Evolutionary conservation across 2,329 filamentous ascomycete species (phyloP).

Genomic region (Talaromyces sp.): DNA sequence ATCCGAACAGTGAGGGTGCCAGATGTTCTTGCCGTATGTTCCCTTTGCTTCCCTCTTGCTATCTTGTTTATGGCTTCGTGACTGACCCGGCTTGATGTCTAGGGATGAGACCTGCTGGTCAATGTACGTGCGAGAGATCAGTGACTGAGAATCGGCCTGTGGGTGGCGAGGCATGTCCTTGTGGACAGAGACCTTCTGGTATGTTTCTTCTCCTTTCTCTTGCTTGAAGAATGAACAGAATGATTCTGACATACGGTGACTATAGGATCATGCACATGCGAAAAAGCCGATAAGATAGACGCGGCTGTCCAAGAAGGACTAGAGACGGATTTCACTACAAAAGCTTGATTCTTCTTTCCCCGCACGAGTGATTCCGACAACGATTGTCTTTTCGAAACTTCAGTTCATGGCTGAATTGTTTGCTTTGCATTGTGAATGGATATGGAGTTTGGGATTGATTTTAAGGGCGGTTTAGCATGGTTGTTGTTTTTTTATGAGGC

Average conservation of each 20-base stretch:
- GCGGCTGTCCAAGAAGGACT: conserved; percentile 37
- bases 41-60: background rate
- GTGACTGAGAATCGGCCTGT: conserved; percentile 61
- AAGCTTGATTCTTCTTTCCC: background rate
- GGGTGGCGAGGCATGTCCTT: conserved; percentile 62
- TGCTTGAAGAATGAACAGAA: background rate
- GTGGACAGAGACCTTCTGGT: conserved; percentile 69
- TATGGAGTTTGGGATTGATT: background rate
- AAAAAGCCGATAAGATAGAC: conserved; percentile 61
- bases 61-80: conserved; percentile 1
- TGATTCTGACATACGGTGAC: background rate
- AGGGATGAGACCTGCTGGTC: conserved; percentile 68
- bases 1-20: conserved; percentile 63
- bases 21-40: conserved; percentile 73
- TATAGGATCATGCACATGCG: conserved; percentile 71
- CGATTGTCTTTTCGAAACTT: too few species aligned
- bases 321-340: conserved; percentile 73
- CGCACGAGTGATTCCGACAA: too few species aligned
- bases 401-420: too few species aligned
- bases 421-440: background rate
- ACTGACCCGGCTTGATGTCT: conserved; percentile 6
- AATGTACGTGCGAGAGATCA: conserved; percentile 76
- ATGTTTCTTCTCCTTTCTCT: conserved; percentile 30
- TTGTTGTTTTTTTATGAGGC: background rate
- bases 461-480: background rate